phyloP scores from a whole-genome alignment of 164 flowering plant genomes.

The Annona squamosa region DNA sequence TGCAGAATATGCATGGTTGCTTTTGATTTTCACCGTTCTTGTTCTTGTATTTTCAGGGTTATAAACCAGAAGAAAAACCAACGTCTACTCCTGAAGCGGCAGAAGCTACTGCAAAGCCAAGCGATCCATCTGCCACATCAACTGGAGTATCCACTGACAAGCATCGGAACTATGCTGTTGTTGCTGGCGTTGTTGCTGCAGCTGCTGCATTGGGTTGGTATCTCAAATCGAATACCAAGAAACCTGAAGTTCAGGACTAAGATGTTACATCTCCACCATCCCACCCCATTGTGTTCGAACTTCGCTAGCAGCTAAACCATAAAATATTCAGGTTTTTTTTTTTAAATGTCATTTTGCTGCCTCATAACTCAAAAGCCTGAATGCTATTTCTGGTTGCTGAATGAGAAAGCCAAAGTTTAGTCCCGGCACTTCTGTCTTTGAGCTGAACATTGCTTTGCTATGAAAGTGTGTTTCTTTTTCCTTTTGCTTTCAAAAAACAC shows the following conservation, averaged over 20 bases:
- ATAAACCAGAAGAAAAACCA: constrained; percentile 51
- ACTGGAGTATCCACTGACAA: constrained; percentile 63
- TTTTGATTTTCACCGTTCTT: background rate
- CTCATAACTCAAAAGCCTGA: no score
- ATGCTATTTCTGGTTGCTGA: no score
- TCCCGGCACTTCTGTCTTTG: no score
- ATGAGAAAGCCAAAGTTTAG: no score
- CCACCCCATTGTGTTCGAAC: no score
- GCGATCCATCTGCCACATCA: constrained; percentile 37
- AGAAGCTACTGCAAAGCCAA: constrained; percentile 38
- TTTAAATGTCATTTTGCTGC: no score
- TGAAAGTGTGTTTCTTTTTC: no score
- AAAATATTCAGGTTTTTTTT: no score
- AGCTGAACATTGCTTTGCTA: no score
- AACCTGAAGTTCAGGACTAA: constrained; percentile 65
- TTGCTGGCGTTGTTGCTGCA: constrained; percentile 51
- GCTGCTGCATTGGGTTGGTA: constrained; percentile 72
- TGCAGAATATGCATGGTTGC: no score
- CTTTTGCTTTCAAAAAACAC: no score
- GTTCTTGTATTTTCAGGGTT: constrained; percentile 42
- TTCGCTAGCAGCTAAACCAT: no score
- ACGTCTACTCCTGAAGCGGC: constrained; percentile 33
- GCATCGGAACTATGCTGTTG: constrained; percentile 69
- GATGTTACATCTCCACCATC: background rate
- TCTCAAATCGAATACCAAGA: constrained; percentile 42